phyloP scores from a whole-genome alignment of 1,284 basidiomycete genomes.

The Ustilago hordei region DNA sequence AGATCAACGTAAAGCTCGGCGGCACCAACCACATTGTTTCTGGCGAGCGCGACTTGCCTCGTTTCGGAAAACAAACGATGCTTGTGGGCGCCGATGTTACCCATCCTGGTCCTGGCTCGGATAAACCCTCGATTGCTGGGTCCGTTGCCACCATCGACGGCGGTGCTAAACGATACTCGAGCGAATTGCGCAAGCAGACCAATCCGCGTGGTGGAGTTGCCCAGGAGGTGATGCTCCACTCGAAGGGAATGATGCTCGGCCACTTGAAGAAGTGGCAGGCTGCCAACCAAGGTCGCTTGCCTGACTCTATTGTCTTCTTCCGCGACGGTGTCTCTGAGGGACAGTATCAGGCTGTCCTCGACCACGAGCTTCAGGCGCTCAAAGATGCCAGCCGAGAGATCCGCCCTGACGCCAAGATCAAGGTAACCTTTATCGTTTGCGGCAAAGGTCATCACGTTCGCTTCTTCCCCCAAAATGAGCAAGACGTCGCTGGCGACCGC shows the following conservation, averaged over 20 bases:
- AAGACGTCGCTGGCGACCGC: slow-evolving; percentile 59
- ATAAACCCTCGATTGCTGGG: slow-evolving; percentile 72
- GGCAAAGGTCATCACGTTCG: slow-evolving; percentile 70
- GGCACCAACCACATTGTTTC: slow-evolving; percentile 70
- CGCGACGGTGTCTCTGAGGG: slow-evolving; percentile 73
- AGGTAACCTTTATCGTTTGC: slow-evolving; percentile 56
- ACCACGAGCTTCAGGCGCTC: slow-evolving; percentile 70
- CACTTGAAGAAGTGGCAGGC: slow-evolving; percentile 52
- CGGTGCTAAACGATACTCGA: slow-evolving; percentile 68
- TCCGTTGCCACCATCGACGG: slow-evolving; percentile 71
- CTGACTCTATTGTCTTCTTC: slow-evolving; percentile 71
- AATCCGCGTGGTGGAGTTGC: slow-evolving; percentile 63
- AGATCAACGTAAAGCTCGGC: slow-evolving; percentile 71
- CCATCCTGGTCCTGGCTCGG: slow-evolving; percentile 60
- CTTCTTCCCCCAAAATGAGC: slow-evolving; percentile 69
- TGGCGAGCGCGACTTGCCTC: slow-evolving; percentile 58
- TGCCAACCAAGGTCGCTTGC: slow-evolving; percentile 65
- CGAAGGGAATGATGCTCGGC: slow-evolving; percentile 50
- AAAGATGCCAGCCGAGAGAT: slow-evolving; percentile 57
- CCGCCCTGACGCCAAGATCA: slow-evolving; percentile 67
- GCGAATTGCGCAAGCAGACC: slow-evolving; percentile 71
- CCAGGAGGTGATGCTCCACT: slow-evolving; percentile 68
- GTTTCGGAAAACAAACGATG: slow-evolving; percentile 68
- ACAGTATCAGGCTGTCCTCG: slow-evolving; percentile 71
- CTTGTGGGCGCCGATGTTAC: slow-evolving; percentile 71